Percentiles rank a stretch among this genome's conserved stretches.
These are phyloP conservation scores for Pythium rhizo-oryzae DNA, from an alignment of 352 stramenopile species.

Conservation along the genomic window DNA sequence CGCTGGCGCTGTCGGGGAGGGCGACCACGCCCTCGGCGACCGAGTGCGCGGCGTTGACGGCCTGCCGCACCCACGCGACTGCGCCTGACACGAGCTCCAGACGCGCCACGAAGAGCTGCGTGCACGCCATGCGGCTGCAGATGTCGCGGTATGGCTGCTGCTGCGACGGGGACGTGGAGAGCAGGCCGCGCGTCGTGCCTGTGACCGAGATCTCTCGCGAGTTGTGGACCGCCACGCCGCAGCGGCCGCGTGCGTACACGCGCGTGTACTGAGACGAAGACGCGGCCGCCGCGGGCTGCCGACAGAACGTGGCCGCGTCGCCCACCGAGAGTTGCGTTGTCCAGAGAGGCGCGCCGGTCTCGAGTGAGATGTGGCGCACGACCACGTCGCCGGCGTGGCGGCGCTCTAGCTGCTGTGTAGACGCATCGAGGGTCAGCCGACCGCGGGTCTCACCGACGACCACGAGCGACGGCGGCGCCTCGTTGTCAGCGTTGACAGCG, in stretches of 20 bases:
- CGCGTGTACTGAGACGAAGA: conserved; percentile 7
- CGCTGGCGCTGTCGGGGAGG: neutral
- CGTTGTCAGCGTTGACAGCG: neutral
- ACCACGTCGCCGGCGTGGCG: conserved; percentile 33
- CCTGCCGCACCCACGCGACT: conserved; percentile 25
- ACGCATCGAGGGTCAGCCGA: neutral
- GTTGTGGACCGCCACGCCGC: conserved; percentile 8
- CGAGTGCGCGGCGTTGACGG: conserved; percentile 9
- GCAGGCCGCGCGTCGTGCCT: conserved; percentile 25
- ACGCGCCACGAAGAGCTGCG: conserved; percentile 29
- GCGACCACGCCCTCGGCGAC: conserved; percentile 10
- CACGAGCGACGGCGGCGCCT: conserved; percentile 5
- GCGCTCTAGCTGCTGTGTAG: neutral
- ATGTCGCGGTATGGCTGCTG: conserved; percentile 17
- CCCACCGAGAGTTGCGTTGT: conserved; percentile 20
- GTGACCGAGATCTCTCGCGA: conserved; percentile 23
- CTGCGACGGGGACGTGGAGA: conserved; percentile 28
- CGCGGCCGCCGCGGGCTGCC: neutral
- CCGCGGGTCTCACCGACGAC: conserved; percentile 35
- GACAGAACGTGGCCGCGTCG: conserved; percentile 13
- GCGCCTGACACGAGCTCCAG: conserved; percentile 5
- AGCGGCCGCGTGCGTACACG: conserved; percentile 17
- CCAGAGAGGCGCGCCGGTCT: conserved; percentile 27
- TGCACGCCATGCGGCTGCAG: conserved; percentile 19
- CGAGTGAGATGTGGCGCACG: conserved; percentile 23